Base-by-base conservation (phyloP, 331 rosid species). In the Dryas integrifolia region DNA sequence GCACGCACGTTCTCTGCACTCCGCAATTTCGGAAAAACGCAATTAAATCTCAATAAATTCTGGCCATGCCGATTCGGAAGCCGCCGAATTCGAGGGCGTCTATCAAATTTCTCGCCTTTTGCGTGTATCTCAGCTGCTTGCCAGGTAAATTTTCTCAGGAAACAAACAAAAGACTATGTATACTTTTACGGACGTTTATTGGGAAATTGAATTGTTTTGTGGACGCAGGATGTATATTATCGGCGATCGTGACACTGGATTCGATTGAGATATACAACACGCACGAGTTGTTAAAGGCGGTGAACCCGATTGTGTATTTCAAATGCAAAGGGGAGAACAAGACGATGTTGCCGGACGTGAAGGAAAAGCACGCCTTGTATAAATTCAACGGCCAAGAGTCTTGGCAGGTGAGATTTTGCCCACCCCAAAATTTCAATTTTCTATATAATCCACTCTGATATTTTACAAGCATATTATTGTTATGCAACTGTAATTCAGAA, bases 361-460 rank as follows among this genome's bases (percentile, higher is more conserved):
- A 84, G 84, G 77, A 88, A 72, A 59, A 70, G 0, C 75, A 83
- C 52, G 85, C 82, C 39, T 38, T 75, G 5, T 95, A 92, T 76
- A 45, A 80, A 56, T 95, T 95, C 75, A 86, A 77, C 72, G 92
- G 92, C 66, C 80, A 94, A 84, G 99, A 95, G 83, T 95, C 99
- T 83, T 95, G 97, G 99, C 97, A 91, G 98, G 98, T 91, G 72
- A 43, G 72, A 10, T 11, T 26, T 5, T 49, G 46, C 7, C 11
- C 15, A 40, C 7, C n/a, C 13, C 49, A 0, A n/a, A 39, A 61
- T 41, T 40, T 15, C 26, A 5, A 61, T 61, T 61, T 62, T 24
- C 0, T 30, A 30, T 30, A 30, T 30, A 30, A 30, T 30, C 35
- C 35, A 30, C 35, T 1, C 2, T 30, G 35, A 30, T 30, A 30